phyloP scores from a whole-genome alignment of 768 basidiomycete species.

The Rubroboletus satanas region DNA sequence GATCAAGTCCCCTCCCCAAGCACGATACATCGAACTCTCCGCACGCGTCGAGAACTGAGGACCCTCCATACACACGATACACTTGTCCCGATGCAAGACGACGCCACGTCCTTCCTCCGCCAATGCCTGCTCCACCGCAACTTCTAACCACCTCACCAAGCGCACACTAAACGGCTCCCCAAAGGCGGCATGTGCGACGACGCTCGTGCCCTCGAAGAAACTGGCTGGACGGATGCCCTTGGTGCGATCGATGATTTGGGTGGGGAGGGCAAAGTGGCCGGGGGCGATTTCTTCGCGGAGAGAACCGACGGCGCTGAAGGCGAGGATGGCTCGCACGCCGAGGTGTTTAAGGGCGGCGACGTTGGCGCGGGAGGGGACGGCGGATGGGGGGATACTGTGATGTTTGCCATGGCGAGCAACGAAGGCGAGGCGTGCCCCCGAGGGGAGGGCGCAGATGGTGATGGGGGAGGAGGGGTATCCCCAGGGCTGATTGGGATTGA shows the following conservation, averaged over 20 bases:
- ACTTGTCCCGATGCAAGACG: slow-evolving; percentile 75
- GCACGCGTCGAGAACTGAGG: slow-evolving; percentile 98
- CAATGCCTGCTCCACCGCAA: slow-evolving; percentile 60
- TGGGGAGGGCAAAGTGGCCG: slow-evolving; percentile 83
- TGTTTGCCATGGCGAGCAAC: slow-evolving; percentile 84
- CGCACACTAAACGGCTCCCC: slow-evolving; percentile 82
- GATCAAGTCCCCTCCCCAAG: slow-evolving; percentile 90
- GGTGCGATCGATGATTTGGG: slow-evolving; percentile 94
- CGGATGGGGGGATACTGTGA: slow-evolving; percentile 75
- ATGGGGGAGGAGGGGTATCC: slow-evolving; percentile 89
- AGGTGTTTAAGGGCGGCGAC: slow-evolving; percentile 92
- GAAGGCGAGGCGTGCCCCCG: slow-evolving; percentile 81
- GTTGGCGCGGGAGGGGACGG: slow-evolving; percentile 86
- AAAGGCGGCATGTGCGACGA: slow-evolving; percentile 93
- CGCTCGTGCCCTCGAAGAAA: slow-evolving; percentile 76
- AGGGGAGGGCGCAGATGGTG: slow-evolving; percentile 83
- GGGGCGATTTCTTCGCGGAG: slow-evolving; percentile 90
- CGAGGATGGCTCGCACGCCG: slow-evolving; percentile 84
- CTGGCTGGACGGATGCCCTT: slow-evolving; percentile 87
- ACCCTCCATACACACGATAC: slow-evolving; percentile 95
- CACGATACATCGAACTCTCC: slow-evolving; percentile 90
- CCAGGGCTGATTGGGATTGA: slow-evolving; percentile 66
- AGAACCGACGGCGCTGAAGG: slow-evolving; percentile 94
- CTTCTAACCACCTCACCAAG: slow-evolving; percentile 63
- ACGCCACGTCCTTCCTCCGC: slow-evolving; percentile 55